Conservation (phyloP, 1,284 basidiomycete species). For the Fistulina hepatica region DNA sequence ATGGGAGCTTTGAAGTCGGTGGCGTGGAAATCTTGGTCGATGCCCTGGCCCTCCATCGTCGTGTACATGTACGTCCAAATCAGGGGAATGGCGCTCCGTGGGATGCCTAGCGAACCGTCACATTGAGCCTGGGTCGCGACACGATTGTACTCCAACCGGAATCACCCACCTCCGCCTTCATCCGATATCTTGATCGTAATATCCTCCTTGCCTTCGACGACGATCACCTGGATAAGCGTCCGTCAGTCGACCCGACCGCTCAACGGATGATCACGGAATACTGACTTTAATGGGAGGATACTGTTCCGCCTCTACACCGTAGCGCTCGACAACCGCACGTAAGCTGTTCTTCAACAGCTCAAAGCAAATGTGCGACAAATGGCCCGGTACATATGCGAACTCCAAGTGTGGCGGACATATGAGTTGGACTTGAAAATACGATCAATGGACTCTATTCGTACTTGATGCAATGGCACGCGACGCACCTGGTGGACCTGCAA, state of each 20-base stretch:
- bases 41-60: slow-evolving; percentile 84
- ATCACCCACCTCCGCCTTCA: slow-evolving; percentile 96
- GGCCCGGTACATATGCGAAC: slow-evolving; percentile 95
- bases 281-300: slow-evolving; percentile 96
- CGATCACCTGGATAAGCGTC: no score
- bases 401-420: slow-evolving; percentile 84
- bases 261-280: no score
- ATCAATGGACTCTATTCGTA: no score
- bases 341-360: slow-evolving; percentile 99
- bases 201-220: slow-evolving; percentile 90
- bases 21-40: slow-evolving; percentile 81
- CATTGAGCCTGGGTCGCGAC: no score
- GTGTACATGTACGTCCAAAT: slow-evolving; percentile 99
- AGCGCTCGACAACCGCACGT: slow-evolving; percentile 91
- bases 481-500: slow-evolving; percentile 91
- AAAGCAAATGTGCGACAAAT: slow-evolving; percentile 93
- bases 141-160: no score
- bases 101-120: no score
- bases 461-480: no score
- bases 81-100: slow-evolving; percentile 84
- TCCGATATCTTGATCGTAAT: slow-evolving; percentile 94
- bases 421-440: no score
- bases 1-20: slow-evolving; percentile 97
- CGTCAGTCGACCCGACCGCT: no score
- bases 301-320: slow-evolving; percentile 75